Conservation (phyloP, 73 alveolate species). For the Tetrahymena thermophila region DNA sequence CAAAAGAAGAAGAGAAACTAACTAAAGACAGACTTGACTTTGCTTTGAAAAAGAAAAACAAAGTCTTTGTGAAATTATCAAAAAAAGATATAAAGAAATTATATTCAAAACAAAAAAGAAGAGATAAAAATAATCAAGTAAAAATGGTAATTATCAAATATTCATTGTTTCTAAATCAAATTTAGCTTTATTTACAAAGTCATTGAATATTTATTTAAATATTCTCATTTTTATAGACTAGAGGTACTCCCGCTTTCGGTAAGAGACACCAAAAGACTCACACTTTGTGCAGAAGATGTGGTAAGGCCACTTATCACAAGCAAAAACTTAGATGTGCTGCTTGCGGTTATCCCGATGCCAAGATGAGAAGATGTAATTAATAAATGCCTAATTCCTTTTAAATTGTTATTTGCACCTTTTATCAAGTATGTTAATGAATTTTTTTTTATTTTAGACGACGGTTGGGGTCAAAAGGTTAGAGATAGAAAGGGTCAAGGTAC, state of each 20-base stretch:
- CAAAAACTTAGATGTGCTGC: conserved; percentile 67
- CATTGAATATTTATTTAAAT: background rate
- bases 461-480: conserved; percentile 64
- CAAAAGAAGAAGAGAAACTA: background rate
- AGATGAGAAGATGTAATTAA: conserved; percentile 60
- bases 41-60: background rate
- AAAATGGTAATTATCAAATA: background rate
- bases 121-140: background rate
- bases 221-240: conserved; percentile 50
- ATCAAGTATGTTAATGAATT: background rate
- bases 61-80: background rate
- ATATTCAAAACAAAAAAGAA: background rate
- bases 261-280: conserved; percentile 66
- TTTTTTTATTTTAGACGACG: conserved; percentile 47
- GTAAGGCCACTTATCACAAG: conserved; percentile 62
- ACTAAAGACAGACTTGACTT: background rate
- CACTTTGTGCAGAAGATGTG: conserved; percentile 76
- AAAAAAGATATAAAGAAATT: background rate
- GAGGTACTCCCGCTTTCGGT: conserved; percentile 78
- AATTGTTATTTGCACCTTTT: too few species aligned
- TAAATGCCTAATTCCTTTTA: background rate
- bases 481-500: conserved; percentile 73
- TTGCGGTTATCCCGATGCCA: conserved; percentile 63
- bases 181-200: background rate
- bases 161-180: background rate